phyloP scores from a whole-genome alignment of 2,329 filamentous ascomycete species.

The Dothistroma septosporum region DNA sequence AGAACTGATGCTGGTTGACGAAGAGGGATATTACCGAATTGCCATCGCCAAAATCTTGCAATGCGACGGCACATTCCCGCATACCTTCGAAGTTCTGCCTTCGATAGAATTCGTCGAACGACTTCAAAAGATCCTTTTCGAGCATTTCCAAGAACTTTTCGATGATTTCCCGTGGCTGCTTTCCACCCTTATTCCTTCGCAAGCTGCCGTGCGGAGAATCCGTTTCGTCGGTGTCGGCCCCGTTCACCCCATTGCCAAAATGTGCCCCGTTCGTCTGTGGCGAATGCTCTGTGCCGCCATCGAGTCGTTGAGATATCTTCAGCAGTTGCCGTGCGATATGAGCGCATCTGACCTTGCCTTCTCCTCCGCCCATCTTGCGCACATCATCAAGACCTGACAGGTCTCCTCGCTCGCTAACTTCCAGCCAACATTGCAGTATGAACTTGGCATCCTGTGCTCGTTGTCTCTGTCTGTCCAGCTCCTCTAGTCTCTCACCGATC shows the following conservation, averaged over 20 bases:
- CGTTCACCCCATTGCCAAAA: slow-evolving; percentile 47
- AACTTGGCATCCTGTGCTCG: slow-evolving; percentile 91
- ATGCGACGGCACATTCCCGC: slow-evolving; percentile 90
- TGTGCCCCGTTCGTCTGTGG: slow-evolving; percentile 30
- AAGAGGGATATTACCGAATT: slow-evolving; percentile 93
- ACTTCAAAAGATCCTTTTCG: slow-evolving; percentile 89
- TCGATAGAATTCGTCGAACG: slow-evolving; percentile 96
- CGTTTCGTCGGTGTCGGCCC: slow-evolving; percentile 41
- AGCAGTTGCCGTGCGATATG: slow-evolving; percentile 90
- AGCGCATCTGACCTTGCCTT: slow-evolving; percentile 90
- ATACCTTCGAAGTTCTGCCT: slow-evolving; percentile 96
- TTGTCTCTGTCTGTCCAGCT: slow-evolving; percentile 86
- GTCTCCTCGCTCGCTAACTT: slow-evolving; percentile 85
- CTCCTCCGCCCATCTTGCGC: slow-evolving; percentile 74
- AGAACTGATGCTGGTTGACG: slow-evolving; percentile 99
- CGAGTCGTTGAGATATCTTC: slow-evolving; percentile 87
- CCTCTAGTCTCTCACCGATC: slow-evolving; percentile 89
- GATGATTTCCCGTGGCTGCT: slow-evolving; percentile 65
- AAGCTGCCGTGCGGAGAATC: slow-evolving; percentile 42
- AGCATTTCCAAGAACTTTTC: slow-evolving; percentile 96
- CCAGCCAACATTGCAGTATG: slow-evolving; percentile 92
- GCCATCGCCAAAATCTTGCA: slow-evolving; percentile 94
- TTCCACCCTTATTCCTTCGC: slow-evolving; percentile 51
- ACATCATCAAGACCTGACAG: slow-evolving; percentile 85
- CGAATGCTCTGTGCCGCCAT: slow-evolving; percentile 54